Evolutionary conservation across 1,284 basidiomycete genomes (phyloP), one percentile per base, ranked within the genome.

Genomic region (Ceratobasidium theobromae): DNA sequence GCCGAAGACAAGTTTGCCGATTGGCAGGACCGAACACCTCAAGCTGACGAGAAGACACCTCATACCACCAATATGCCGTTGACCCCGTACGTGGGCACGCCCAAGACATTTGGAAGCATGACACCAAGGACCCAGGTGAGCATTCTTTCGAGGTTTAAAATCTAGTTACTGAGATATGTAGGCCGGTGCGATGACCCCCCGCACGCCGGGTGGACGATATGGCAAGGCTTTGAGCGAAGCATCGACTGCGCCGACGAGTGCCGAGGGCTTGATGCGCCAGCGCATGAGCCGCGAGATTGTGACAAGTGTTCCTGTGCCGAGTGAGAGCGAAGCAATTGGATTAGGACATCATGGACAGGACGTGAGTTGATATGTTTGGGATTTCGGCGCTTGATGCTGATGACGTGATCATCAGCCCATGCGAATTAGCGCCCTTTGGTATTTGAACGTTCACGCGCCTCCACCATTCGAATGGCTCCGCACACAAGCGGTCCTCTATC

Each of bases 401-500:
- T 38, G 51, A 25, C 48, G 23, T 43, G 16, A 69, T 71, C 54
- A 69, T 16, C 71, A 95, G 93, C 90, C 92, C 1, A 77, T 91
- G 8, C 86, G 89, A 65, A 87, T 92, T 41, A 93, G 93, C 12
- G 79, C 86, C 14, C 77, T 95, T 0, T 95, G 90, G 87, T 95
- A 93, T 73, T 83, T 95, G 58, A 93, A 95, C 68, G 93, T 95
- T 0, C 92, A 95, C 74, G 86, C 84, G 0, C 76, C 82, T 1
- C 86, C 87, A 11, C 87, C 90, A 0, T 95, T 86, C 75, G 77
- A 82, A 43, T 95, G 93, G 93, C 85, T 93, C 71, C 81, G 87
- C 69, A 91, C 90, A 68, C 89, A 93, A 73, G 93, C 91, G 0
- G 78, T 93, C 11, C 78, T 95, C 0, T 94, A 91, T 73, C 85